Evolutionary conservation across 257 asterid species (phyloP), one percentile per base, ranked within the genome.

Genomic region (Ilex asprella): DNA sequence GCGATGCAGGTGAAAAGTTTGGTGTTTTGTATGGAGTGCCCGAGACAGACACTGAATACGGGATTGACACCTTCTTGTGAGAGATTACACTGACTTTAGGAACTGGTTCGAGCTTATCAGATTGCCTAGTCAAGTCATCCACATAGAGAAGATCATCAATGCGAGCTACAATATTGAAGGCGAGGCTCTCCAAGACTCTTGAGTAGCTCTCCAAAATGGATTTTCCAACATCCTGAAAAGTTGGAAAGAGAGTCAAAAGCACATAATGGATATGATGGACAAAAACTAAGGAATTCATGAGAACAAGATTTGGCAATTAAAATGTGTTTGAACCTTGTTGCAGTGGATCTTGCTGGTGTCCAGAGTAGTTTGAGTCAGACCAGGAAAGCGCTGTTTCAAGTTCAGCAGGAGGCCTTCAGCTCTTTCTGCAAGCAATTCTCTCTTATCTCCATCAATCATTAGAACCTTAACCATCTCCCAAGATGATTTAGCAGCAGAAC

Each of bases 141-240:
- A 93, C 96, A 6, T 89, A 86, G 39, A 89, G 84, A 55, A 89
- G 81, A 73, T 89, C 97, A 62, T 89, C 96, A 0, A 92, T 83
- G 0, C 97, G 88, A 11, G 97, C 86, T 14, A 82, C 82, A 5
- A 92, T 86, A 43, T 77, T 89, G 83, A 77, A 89, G 5, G 99
- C 93, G 61, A 92, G 76, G 63, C 97, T 86, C 78, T 92, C 99
- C 84, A 92, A 76, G 29, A 92, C 97, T 69, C 99, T 78, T 14
- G 99, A 92, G 84, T 92, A 92, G 94, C 99, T 86, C 87, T 92
- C 99, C 62, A 92, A 46, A 30, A 92, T 83, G 14, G 96, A 83
- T 82, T 85, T 92, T 14, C 99, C 99, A 2, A 92, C 82, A 73
- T 92, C 99, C 99, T 92, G 68, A 65, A 55, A 65, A 16, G 54